Evolutionary conservation across 2,329 filamentous ascomycete species (phyloP).

Genomic region (Tolypocladium paradoxum): DNA sequence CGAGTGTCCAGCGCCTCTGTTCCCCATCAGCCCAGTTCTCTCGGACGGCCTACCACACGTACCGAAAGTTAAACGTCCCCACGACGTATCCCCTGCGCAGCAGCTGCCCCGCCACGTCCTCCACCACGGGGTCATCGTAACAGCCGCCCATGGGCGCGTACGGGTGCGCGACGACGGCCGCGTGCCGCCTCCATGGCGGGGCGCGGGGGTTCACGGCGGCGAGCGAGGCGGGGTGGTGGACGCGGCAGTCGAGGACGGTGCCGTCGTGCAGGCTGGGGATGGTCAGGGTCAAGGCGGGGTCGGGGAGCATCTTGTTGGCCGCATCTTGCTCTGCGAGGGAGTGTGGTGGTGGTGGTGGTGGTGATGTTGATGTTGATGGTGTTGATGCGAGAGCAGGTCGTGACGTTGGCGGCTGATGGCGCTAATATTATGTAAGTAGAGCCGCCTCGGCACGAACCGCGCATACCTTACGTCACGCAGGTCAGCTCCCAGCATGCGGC

Average conservation of each 20-base stretch:
- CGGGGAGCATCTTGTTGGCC: constrained; percentile 36
- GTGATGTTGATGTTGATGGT: background rate
- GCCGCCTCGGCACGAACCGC: background rate
- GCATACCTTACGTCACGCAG: background rate
- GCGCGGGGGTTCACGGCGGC: constrained; percentile 18
- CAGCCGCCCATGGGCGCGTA: constrained; percentile 81
- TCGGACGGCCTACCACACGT: constrained; percentile 8
- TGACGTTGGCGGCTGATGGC: background rate
- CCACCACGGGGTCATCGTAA: constrained; percentile 73
- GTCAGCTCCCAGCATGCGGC: background rate
- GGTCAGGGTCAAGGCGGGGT: constrained; percentile 54
- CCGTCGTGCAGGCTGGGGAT: constrained; percentile 80
- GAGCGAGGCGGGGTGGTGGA: constrained; percentile 59
- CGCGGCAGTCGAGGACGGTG: constrained; percentile 63
- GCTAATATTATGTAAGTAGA: too few species aligned
- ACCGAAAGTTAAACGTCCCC: constrained; percentile 89
- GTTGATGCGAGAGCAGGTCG: background rate
- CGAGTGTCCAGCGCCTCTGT: constrained; percentile 65
- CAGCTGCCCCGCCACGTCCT: constrained; percentile 52
- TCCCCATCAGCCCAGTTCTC: constrained; percentile 4
- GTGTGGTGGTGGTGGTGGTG: background rate
- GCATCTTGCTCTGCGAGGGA: constrained; percentile 1
- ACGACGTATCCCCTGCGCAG: constrained; percentile 65
- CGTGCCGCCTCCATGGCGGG: constrained; percentile 35
- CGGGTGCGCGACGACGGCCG: constrained; percentile 71